These are phyloP conservation scores for Xylaria sp. DNA, from an alignment of 495 filamentous ascomycete genomes.

Conservation along the genomic window DNA sequence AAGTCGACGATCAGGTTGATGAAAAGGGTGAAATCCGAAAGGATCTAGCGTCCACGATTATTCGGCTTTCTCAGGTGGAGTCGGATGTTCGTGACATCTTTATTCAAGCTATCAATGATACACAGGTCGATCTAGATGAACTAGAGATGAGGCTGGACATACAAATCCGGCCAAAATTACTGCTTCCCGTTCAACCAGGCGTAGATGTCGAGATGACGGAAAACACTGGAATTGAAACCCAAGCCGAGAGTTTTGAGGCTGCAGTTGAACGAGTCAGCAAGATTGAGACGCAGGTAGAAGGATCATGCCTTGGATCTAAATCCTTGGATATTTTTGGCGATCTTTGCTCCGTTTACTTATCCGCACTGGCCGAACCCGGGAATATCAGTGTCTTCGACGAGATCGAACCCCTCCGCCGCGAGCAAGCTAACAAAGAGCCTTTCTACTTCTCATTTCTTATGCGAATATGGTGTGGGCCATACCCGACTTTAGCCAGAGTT, in stretches of 20 bases:
- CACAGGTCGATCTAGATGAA: slow-evolving; percentile 68
- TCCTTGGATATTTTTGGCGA: slow-evolving; percentile 55
- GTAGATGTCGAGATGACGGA: slow-evolving; percentile 64
- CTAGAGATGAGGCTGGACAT: slow-evolving; percentile 75
- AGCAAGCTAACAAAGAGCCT: slow-evolving; percentile 62
- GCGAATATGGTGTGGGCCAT: slow-evolving; percentile 73
- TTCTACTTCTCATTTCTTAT: slow-evolving; percentile 80
- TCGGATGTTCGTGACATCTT: slow-evolving; percentile 64
- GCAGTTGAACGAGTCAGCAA: slow-evolving; percentile 37
- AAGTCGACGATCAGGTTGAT: slow-evolving; percentile 55
- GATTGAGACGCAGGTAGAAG: slow-evolving; percentile 48
- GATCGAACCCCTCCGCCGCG: slow-evolving; percentile 63
- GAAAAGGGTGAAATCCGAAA: slow-evolving; percentile 62
- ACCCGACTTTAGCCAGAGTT: slow-evolving; percentile 69
- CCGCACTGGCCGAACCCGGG: slow-evolving; percentile 57
- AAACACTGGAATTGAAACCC: slow-evolving; percentile 35
- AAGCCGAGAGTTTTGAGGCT: slow-evolving; percentile 35
- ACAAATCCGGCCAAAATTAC: slow-evolving; percentile 58
- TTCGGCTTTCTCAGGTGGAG: slow-evolving; percentile 62
- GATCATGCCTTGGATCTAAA: slow-evolving; percentile 57
- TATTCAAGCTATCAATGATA: slow-evolving; percentile 63
- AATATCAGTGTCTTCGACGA: slow-evolving; percentile 64
- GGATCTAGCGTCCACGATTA: slow-evolving; percentile 67
- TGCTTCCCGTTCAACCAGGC: slow-evolving; percentile 40
- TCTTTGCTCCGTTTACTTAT: slow-evolving; percentile 69